These are phyloP conservation scores for Eucalyptus dawsonii DNA, from an alignment of 345 rosid genomes.

Conservation along the genomic window DNA sequence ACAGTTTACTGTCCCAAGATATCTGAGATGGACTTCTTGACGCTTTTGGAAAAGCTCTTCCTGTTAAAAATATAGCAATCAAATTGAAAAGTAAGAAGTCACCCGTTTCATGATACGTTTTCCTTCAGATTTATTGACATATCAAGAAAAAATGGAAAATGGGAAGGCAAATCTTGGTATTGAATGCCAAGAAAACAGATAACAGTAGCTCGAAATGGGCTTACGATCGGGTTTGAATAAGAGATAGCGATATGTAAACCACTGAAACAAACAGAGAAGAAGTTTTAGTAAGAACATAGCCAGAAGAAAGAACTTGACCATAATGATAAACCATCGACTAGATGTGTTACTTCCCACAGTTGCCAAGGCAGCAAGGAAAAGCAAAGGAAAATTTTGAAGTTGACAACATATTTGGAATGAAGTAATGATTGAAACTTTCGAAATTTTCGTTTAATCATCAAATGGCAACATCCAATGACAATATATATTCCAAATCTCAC, in stretches of 20 bases:
- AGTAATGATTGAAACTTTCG: not conserved
- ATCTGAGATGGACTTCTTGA: constrained; percentile 47
- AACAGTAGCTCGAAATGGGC: not conserved
- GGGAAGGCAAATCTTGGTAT: not conserved
- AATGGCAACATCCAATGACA: not conserved
- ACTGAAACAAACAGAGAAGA: constrained; percentile 27
- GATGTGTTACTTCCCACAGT: not conserved
- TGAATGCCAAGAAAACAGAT: not conserved
- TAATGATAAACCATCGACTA: not conserved
- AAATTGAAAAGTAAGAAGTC: not conserved
- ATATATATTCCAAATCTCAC: constrained; percentile 22
- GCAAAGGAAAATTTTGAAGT: not conserved
- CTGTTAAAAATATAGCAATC: constrained; percentile 10
- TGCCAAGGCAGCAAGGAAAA: not conserved
- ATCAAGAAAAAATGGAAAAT: not conserved
- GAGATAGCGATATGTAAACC: constrained; percentile 89
- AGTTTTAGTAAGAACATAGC: constrained; percentile 1
- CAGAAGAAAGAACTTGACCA: not conserved
- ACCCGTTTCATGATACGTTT: not conserved
- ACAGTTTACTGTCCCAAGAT: constrained; percentile 52
- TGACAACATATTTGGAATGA: not conserved
- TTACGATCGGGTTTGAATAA: constrained; percentile 78
- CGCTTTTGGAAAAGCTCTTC: constrained; percentile 57
- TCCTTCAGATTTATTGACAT: not conserved
- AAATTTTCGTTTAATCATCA: not conserved